Conservation (phyloP, 176 grass and related monocot species). For the Carex scoparia region DNA sequence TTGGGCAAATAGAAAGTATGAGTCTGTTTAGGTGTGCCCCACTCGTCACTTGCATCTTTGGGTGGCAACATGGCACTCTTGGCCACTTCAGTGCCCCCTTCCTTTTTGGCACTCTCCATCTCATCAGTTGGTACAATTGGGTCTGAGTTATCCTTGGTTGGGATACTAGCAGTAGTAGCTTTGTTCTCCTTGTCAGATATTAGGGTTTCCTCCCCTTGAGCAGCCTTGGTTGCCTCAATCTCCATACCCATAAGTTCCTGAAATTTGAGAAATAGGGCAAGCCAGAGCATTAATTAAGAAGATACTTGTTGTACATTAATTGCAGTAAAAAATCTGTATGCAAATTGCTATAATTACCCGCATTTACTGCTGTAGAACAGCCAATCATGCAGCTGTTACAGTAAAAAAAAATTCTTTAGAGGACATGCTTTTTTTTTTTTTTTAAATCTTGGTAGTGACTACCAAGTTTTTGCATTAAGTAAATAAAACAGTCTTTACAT, state of each 20-base stretch:
- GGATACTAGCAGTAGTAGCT: constrained; percentile 25
- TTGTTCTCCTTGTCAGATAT: constrained; percentile 61
- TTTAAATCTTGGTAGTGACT: too few relatives aligned
- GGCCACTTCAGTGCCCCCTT: constrained; percentile 23
- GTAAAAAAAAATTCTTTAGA: background rate
- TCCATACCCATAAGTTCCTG: constrained; percentile 72
- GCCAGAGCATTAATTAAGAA: background rate
- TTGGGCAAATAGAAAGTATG: constrained; percentile 63
- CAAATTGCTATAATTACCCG: background rate
- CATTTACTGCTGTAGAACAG: background rate
- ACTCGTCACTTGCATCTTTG: constrained; percentile 75
- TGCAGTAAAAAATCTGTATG: background rate
- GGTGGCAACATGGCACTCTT: constrained; percentile 41
- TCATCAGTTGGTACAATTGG: constrained; percentile 32
- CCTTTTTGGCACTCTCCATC: constrained; percentile 42
- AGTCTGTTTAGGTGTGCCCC: constrained; percentile 67
- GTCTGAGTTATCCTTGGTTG: constrained; percentile 44
- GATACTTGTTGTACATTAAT: background rate
- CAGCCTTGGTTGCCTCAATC: constrained; percentile 47
- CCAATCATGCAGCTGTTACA: background rate
- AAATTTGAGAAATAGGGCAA: background rate
- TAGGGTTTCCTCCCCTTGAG: constrained; percentile 50
- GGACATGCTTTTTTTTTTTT: background rate
- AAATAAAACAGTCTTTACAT: too few relatives aligned
- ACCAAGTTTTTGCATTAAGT: too few relatives aligned